Percentiles rank a stretch among this genome's conserved stretches.
Conservation (phyloP, 176 grass and related monocot species). For the Oryza coarctata region DNA sequence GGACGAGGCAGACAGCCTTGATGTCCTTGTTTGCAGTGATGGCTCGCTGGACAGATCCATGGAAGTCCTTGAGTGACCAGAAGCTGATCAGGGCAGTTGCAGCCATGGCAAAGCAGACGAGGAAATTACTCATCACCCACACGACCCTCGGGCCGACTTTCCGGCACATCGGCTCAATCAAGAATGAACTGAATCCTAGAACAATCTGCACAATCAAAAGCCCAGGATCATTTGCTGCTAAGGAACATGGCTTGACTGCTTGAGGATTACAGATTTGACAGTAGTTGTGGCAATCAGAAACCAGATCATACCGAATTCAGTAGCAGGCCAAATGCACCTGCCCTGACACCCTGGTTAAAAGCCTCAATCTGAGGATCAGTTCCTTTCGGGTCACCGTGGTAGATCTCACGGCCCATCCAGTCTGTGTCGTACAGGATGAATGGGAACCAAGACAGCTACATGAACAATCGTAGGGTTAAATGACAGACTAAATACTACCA, state of each 20-base stretch:
- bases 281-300: neutral
- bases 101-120: constrained; percentile 62
- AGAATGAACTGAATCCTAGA: constrained; percentile 63
- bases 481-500: neutral
- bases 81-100: constrained; percentile 61
- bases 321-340: constrained; percentile 76
- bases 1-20: constrained; percentile 45
- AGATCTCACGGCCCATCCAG: constrained; percentile 98
- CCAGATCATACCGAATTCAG: constrained; percentile 69
- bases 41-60: constrained; percentile 51
- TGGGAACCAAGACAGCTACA: constrained; percentile 88
- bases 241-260: no score
- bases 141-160: constrained; percentile 49
- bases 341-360: constrained; percentile 67
- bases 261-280: neutral
- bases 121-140: constrained; percentile 77
- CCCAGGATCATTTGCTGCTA: neutral
- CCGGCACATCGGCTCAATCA: constrained; percentile 81
- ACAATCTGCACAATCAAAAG: constrained; percentile 46
- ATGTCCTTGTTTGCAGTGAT: constrained; percentile 54
- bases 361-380: constrained; percentile 36
- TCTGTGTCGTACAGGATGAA: constrained; percentile 98
- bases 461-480: neutral
- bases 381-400: constrained; percentile 82
- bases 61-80: constrained; percentile 67